These are phyloP conservation scores for Ceriops tagal DNA, from an alignment of 345 rosid species.

Conservation along the genomic window DNA sequence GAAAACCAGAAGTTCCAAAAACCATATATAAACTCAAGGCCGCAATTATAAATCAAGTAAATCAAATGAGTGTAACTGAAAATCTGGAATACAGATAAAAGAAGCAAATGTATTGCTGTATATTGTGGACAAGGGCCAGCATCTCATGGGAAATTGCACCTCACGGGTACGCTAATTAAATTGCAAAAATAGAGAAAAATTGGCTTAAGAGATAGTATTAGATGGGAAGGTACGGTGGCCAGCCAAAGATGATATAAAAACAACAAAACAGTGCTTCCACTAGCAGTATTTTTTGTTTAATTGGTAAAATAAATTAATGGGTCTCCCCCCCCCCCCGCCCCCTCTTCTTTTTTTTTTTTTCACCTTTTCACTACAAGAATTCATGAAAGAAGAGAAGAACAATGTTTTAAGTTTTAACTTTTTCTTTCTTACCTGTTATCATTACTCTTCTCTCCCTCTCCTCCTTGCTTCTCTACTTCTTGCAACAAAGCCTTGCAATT, in stretches of 20 bases:
- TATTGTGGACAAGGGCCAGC: constrained; percentile 58
- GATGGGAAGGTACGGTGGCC: constrained; percentile 50
- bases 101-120: constrained; percentile 22
- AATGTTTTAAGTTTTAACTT: constrained; percentile 14
- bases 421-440: constrained; percentile 54
- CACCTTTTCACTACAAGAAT: constrained; percentile 37
- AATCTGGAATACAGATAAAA: constrained; percentile 21
- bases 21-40: constrained; percentile 13
- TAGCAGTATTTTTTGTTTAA: constrained; percentile 33
- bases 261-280: constrained; percentile 43
- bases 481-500: constrained; percentile 27
- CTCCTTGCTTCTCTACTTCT: constrained; percentile 10
- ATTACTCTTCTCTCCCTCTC: constrained; percentile 30
- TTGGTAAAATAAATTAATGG: constrained; percentile 28
- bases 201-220: constrained; percentile 27
- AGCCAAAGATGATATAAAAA: constrained; percentile 53
- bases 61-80: background rate
- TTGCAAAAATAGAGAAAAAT: constrained; percentile 26
- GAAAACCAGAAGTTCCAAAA: constrained; percentile 26
- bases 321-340: constrained; percentile 10
- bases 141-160: constrained; percentile 84
- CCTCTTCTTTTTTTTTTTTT: constrained; percentile 16
- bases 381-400: constrained; percentile 37
- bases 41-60: background rate
- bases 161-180: constrained; percentile 42